phyloP scores from a whole-genome alignment of 2,329 filamentous ascomycete genomes.

The Exophiala calicioides region DNA sequence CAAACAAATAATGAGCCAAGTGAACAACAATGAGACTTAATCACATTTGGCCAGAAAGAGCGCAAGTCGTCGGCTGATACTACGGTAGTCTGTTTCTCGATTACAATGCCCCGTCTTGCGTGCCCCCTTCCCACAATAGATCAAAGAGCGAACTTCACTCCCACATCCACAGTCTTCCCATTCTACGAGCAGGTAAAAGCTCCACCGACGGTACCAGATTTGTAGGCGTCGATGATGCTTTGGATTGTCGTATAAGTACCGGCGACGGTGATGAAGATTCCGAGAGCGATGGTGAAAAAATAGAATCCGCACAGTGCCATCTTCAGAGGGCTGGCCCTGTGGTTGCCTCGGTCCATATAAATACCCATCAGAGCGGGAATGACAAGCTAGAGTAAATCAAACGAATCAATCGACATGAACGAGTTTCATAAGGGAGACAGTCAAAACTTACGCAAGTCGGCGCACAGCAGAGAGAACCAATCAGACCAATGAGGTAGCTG shows the following conservation, averaged over 20 bases:
- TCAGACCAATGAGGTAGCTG: constrained; percentile 53
- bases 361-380: constrained; percentile 19
- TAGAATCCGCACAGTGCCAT: constrained; percentile 8
- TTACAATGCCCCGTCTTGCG: too few species aligned
- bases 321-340: constrained; percentile 2
- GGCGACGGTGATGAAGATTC: constrained; percentile 15
- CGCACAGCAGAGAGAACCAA: constrained; percentile 54
- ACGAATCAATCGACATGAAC: neutral
- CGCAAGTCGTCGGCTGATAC: too few species aligned
- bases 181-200: constrained; percentile 11
- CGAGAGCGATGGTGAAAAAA: constrained; percentile 2
- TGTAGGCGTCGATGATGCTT: constrained; percentile 18
- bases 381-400: constrained; percentile 10
- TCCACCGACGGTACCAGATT: constrained; percentile 2
- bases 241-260: constrained; percentile 20
- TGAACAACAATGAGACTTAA: too few species aligned
- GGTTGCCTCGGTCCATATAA: constrained; percentile 17
- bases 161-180: too few species aligned
- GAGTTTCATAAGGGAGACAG: constrained; percentile 44
- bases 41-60: too few species aligned
- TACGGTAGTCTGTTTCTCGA: too few species aligned
- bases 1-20: too few species aligned
- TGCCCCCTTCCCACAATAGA: too few species aligned
- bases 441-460: constrained; percentile 50
- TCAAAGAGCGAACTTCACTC: too few species aligned